Evolutionary conservation across 2,329 filamentous ascomycete species (phyloP).

Genomic region (Chaetomiaceae sp.): DNA sequence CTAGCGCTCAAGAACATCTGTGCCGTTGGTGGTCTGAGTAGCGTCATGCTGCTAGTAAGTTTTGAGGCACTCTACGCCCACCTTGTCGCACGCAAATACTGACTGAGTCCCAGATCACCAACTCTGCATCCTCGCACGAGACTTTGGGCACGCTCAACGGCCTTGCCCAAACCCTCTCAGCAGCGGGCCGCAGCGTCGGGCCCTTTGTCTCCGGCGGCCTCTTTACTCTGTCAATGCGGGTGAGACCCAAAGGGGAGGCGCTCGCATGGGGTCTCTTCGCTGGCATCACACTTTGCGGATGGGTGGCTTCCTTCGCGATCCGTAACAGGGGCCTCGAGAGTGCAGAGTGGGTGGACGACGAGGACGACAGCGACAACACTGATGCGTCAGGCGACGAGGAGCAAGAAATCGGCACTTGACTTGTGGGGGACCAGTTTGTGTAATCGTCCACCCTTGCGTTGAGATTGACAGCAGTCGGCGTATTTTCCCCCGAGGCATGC

Average conservation of each 20-base stretch:
- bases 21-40: constrained; percentile 83
- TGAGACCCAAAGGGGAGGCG: constrained; percentile 76
- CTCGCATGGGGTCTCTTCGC: constrained; percentile 86
- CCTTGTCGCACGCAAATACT: background rate
- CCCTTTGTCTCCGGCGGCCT: constrained; percentile 84
- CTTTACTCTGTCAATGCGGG: constrained; percentile 71
- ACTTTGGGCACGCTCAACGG: constrained; percentile 89
- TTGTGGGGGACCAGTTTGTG: background rate
- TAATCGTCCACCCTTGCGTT: too few relatives aligned
- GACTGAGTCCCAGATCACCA: constrained; percentile 63
- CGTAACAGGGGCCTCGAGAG: constrained; percentile 59
- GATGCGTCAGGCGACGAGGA: background rate
- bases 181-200: constrained; percentile 80
- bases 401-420: background rate
- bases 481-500: too few relatives aligned
- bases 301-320: constrained; percentile 74
- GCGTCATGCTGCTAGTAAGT: constrained; percentile 78
- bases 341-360: constrained; percentile 45
- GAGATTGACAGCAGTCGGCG: too few relatives aligned
- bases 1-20: constrained; percentile 87
- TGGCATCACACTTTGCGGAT: constrained; percentile 75
- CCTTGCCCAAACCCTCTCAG: constrained; percentile 87
- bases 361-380: constrained; percentile 28
- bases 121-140: constrained; percentile 80
- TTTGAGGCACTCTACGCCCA: background rate